phyloP scores from a whole-genome alignment of 768 basidiomycete genomes.

The Mycena latifolia region DNA sequence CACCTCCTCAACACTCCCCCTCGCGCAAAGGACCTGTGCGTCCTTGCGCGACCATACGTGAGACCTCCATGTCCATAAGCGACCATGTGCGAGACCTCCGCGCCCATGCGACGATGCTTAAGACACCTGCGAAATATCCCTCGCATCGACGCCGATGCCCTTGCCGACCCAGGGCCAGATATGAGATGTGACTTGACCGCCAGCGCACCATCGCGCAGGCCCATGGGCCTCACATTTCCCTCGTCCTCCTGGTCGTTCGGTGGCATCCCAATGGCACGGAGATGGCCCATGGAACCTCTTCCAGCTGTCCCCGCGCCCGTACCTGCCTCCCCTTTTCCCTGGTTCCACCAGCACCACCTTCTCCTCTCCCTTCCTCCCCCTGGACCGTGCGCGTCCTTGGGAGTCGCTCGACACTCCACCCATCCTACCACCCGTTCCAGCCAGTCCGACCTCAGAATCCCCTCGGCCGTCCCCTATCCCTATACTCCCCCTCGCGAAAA shows the following conservation, averaged over 20 bases:
- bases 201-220: not conserved
- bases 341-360: constrained; percentile 5
- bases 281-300: constrained; percentile 6
- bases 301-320: constrained; percentile 5
- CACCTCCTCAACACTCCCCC: constrained; percentile 11
- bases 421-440: not conserved
- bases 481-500: constrained; percentile 12
- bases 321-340: constrained; percentile 15
- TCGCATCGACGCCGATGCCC: too few relatives aligned
- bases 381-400: constrained; percentile 2
- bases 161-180: not conserved
- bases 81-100: not conserved
- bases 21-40: constrained; percentile 12
- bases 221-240: not conserved
- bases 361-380: constrained; percentile 11
- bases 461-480: constrained; percentile 4
- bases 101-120: too few relatives aligned
- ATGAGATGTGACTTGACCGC: not conserved
- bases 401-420: constrained; percentile 3
- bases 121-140: too few relatives aligned
- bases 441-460: not conserved
- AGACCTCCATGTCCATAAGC: not conserved
- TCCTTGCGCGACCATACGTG: too few relatives aligned
- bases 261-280: not conserved
- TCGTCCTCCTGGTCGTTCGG: constrained; percentile 12